Base-by-base conservation (phyloP, 257 asterid genomes). In the Ehretia macrophylla region DNA sequence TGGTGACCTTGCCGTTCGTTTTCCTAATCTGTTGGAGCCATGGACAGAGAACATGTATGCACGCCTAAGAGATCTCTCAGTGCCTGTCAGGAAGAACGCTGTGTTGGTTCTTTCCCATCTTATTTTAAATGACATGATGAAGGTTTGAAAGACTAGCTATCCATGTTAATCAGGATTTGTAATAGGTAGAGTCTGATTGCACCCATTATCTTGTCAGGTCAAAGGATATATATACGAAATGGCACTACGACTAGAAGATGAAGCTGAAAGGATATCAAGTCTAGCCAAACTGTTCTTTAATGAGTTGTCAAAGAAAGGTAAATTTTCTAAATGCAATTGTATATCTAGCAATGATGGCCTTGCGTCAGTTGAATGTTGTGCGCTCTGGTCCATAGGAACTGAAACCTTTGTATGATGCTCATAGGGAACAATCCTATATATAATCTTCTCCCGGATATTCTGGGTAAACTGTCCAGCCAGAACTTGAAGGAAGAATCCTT, bases 11-110 rank as follows among this genome's bases (percentile, higher is more conserved):
- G 95, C 96, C 39, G 97, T 84, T 69, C 96, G 99, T 38, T 92
- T 86, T 75, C 99, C 99, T 6, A 92, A 92, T 75, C 75, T 88
- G 56, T 72, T 92, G 75, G 97, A 92, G 81, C 99, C 99, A 62
- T 92, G 99, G 97, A 92, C 99, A 32, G 97, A 92, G 81, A 80
- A 92, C 70, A 88, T 85, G 94, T 92, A 92, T 66, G 86, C 95
- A 59, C 89, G 99, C 39, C 85, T 92, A 56, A 84, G 86, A 46
- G 99, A 92, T 80, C 82, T 79, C 50, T 83, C 99, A 51, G 80
- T 67, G 51, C 70, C 89, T 50, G 99, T 92, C 70, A 50, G 97
- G 59, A 92, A 92, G 80, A 88, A 84, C 75, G 91, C 97, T 14
- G 95, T 92, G 37, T 66, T 92, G 87, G 97, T 92, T 79, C 96